Evolutionary conservation across 2,329 filamentous ascomycete genomes (phyloP).

Genomic region (Emydomyces testavorans): DNA sequence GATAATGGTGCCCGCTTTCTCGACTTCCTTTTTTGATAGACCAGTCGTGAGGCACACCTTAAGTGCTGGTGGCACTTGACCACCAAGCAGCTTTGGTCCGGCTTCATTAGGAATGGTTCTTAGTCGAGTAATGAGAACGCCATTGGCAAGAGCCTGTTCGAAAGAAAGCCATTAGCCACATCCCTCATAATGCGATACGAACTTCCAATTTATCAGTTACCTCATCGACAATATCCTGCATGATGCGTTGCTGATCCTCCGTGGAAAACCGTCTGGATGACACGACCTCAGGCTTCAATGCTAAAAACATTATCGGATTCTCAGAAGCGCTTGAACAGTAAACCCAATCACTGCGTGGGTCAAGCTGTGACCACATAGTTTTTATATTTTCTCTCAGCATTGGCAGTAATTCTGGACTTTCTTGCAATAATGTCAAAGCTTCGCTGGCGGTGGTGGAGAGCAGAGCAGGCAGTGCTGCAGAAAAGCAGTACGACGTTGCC

Average conservation of each 20-base stretch:
- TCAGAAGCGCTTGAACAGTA: conserved; percentile 66
- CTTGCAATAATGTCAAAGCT: conserved; percentile 73
- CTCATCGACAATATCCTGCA: conserved; percentile 94
- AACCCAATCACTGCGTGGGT: conserved; percentile 90
- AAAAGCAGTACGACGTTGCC: conserved; percentile 87
- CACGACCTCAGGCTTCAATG: conserved; percentile 73
- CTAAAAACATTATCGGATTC: conserved; percentile 76
- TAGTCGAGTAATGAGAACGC: conserved; percentile 75
- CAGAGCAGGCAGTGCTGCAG: conserved; percentile 84
- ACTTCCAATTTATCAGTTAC: conserved; percentile 37
- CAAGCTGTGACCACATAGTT: conserved; percentile 72
- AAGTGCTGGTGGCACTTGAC: conserved; percentile 64
- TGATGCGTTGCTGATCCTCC: conserved; percentile 69
- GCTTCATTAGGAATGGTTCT: conserved; percentile 64
- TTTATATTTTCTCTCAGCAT: conserved; percentile 78
- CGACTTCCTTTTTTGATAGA: conserved; percentile 84
- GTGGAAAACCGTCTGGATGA: conserved; percentile 54
- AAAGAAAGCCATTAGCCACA: conserved; percentile 2
- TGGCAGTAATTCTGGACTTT: conserved; percentile 67
- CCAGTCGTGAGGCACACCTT: conserved; percentile 86
- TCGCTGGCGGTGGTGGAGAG: conserved; percentile 92
- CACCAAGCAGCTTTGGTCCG: conserved; percentile 55
- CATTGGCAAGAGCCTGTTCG: conserved; percentile 64
- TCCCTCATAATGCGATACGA: neutral
- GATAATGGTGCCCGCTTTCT: conserved; percentile 81